Base-by-base conservation (phyloP, 2,329 filamentous ascomycete species). In the Ambrosiella cleistominuta region DNA sequence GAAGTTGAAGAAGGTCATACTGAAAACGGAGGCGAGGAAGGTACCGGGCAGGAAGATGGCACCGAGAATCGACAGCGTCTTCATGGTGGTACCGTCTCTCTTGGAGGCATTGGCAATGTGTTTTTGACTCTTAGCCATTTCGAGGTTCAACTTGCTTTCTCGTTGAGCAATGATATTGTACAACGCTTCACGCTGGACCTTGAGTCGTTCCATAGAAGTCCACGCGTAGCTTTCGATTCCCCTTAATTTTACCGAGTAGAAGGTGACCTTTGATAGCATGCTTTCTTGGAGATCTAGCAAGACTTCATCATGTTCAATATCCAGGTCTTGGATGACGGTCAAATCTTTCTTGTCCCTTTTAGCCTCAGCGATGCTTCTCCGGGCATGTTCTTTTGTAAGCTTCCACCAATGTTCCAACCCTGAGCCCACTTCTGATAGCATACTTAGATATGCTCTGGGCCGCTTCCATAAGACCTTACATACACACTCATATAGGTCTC, bases 1-100 rank as follows among this genome's bases (percentile, higher is more conserved):
- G 63, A 82, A 83, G 67, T 83, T 75, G 70, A 83, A 83, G 66
- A 83, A 83, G 0, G 78, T 79, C 79, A 82, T 83, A 70, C 75
- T 77, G 63, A 83, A 83, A 27, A 83, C 71, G 0, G 80, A 83
- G 7, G 80, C 75, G 15, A 83, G 72, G 62, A 77, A 81, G 0
- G 79, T 82, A 1, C 79, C 80, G 0, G 80, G 80, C 5, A 83
- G 70, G 63, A 83, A 83, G 45, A 83, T 70, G 45, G 79, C 79
- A 36, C 80, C 81, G 58, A 83, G 75, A 0, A 83, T 72, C 0
- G 80, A 82, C 44, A 83, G 71, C 0, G 79, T 80, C 70, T 83
- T 83, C 79, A 82, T 82, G 59, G 79, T 78, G 3, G 77, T 80
- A 66, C 77, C 79, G 66, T 82, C 79, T 11, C 79, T 73, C 66